A percentile compares a stretch with the other conserved stretches of the same genome.
Conservation (phyloP, 2,329 filamentous ascomycete genomes). For the Cercospora janseana region DNA sequence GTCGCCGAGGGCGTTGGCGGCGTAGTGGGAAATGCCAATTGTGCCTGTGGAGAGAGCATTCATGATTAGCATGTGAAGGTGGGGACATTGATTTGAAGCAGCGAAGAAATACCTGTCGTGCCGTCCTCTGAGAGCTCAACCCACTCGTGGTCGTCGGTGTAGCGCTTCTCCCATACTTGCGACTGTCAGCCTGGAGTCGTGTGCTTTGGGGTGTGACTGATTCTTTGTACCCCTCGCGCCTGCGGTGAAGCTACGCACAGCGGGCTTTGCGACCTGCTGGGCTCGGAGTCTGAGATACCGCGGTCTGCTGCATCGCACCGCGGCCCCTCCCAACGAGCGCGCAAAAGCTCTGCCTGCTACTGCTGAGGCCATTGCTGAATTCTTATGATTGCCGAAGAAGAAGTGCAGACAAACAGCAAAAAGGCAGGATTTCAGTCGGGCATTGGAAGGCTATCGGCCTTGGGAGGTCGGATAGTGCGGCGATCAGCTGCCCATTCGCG, state of each 20-base stretch:
- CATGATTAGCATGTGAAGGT: conserved; percentile 17
- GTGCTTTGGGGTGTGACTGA: neutral
- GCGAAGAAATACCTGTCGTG: conserved; percentile 62
- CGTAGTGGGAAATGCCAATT: conserved; percentile 86
- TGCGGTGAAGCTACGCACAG: conserved; percentile 32
- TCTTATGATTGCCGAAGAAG: neutral
- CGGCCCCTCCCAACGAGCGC: conserved; percentile 24
- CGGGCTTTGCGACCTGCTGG: conserved; percentile 19
- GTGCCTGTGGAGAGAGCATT: conserved; percentile 50
- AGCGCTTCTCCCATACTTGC: conserved; percentile 69
- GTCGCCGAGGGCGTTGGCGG: conserved; percentile 87
- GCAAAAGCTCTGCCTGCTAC: conserved; percentile 24
- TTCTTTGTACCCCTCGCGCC: conserved; percentile 30
- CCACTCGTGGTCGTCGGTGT: conserved; percentile 98
- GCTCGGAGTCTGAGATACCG: conserved; percentile 31
- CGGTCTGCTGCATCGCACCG: conserved; percentile 31
- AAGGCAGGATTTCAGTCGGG: neutral
- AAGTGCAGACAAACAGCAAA: neutral
- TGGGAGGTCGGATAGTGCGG: conserved; percentile 5
- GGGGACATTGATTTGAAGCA: conserved; percentile 12
- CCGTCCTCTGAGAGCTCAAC: conserved; percentile 81
- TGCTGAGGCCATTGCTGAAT: conserved; percentile 21
- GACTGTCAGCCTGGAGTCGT: neutral
- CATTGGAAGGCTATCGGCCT: neutral
- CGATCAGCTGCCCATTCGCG: conserved; percentile 1